phyloP scores from a whole-genome alignment of 2,329 filamentous ascomycete species.

The Alternaria tenuissima region DNA sequence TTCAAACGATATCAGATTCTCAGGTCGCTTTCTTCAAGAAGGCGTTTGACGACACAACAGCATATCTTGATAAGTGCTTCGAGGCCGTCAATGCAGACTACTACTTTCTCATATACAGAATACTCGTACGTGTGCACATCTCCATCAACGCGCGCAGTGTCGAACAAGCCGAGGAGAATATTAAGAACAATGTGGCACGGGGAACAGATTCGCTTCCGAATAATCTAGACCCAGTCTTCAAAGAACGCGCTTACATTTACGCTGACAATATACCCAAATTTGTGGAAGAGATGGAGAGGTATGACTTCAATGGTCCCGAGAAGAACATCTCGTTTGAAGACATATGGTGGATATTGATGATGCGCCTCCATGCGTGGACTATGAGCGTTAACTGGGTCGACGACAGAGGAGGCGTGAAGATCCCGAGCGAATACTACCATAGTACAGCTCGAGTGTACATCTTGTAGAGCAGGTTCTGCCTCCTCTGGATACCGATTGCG shows the following conservation, averaged over 20 bases:
- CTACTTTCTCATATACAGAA: no score
- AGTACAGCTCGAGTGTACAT: neutral
- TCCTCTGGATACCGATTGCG: rapidly evolving
- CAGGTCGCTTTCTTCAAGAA: neutral
- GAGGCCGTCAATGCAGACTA: no score
- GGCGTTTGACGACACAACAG: neutral
- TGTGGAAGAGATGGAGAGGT: neutral
- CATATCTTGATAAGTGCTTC: neutral
- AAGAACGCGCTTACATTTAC: neutral
- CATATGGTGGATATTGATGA: neutral
- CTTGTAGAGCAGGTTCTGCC: neutral
- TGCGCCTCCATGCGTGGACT: neutral
- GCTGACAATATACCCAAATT: neutral
- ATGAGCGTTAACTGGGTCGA: neutral
- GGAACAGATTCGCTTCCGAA: neutral
- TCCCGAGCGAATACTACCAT: neutral
- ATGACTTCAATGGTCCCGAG: rapidly evolving
- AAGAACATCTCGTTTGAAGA: neutral
- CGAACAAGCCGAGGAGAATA: neutral
- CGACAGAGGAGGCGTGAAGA: neutral
- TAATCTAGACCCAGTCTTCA: neutral
- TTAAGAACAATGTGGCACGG: neutral
- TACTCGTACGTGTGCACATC: neutral
- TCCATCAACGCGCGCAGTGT: neutral
- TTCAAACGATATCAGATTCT: rapidly evolving